These are phyloP conservation scores for Cetradonia linearis DNA, from an alignment of 495 filamentous ascomycete species.

Conservation along the genomic window DNA sequence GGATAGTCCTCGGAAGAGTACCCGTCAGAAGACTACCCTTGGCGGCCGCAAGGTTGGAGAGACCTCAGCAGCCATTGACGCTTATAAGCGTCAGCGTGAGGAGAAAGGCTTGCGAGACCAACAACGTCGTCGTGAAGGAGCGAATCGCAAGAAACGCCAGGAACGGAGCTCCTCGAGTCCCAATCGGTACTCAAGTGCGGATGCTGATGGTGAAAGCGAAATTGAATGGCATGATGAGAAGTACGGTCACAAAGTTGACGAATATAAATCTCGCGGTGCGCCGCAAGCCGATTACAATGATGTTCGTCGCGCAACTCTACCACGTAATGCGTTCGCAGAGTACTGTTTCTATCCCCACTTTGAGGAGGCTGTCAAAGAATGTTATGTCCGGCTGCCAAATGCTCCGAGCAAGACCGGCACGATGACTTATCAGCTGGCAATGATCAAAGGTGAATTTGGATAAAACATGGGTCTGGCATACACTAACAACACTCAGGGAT, in stretches of 20 bases:
- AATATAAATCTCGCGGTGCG: slow-evolving; percentile 43
- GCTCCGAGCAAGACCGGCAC: slow-evolving; percentile 52
- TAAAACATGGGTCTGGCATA: neutral
- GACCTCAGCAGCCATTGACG: slow-evolving; percentile 64
- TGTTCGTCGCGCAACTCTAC: slow-evolving; percentile 70
- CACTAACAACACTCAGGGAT: slow-evolving; percentile 51
- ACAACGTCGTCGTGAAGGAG: slow-evolving; percentile 55
- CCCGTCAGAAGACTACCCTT: slow-evolving; percentile 67
- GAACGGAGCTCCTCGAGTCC: slow-evolving; percentile 36
- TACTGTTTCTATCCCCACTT: slow-evolving; percentile 90
- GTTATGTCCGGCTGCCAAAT: slow-evolving; percentile 69
- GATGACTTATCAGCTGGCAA: slow-evolving; percentile 71
- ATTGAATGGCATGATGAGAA: slow-evolving; percentile 54
- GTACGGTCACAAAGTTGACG: slow-evolving; percentile 21
- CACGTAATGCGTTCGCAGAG: slow-evolving; percentile 68
- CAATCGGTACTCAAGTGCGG: slow-evolving; percentile 46
- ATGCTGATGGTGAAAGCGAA: slow-evolving; percentile 71
- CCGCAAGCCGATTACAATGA: slow-evolving; percentile 63
- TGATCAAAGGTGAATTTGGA: slow-evolving; percentile 62
- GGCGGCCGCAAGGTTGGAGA: slow-evolving; percentile 72
- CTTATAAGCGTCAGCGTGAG: slow-evolving; percentile 73
- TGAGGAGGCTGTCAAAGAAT: slow-evolving; percentile 63
- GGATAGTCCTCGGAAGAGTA: slow-evolving; percentile 63
- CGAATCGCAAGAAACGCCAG: slow-evolving; percentile 49
- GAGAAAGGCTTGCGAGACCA: slow-evolving; percentile 65